phyloP scores from a whole-genome alignment of 1,139 yeast species.

The Hemisphaericaspora lyxosophila region DNA sequence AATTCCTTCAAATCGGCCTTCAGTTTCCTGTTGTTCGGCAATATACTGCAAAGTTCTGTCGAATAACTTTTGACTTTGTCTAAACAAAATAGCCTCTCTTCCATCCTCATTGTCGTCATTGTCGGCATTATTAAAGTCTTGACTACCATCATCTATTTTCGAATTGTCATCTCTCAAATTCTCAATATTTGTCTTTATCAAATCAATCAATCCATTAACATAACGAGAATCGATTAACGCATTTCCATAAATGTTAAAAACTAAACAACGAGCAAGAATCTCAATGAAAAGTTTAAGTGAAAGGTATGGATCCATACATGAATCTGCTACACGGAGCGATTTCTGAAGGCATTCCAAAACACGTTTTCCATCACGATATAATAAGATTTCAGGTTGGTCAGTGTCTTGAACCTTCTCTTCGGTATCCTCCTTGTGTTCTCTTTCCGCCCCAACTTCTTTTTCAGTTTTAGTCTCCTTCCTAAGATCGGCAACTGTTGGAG shows the following conservation, averaged over 20 bases:
- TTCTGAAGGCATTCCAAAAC: slow-evolving; percentile 54
- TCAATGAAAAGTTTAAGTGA: slow-evolving; percentile 85
- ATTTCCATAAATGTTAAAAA: slow-evolving; percentile 83
- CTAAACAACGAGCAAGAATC: slow-evolving; percentile 79
- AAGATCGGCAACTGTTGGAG: slow-evolving; percentile 22
- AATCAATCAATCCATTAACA: slow-evolving; percentile 81
- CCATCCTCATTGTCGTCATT: slow-evolving; percentile 20
- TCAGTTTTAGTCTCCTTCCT: slow-evolving; percentile 35
- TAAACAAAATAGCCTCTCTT: slow-evolving; percentile 36
- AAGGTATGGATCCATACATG: slow-evolving; percentile 81
- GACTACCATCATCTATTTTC: slow-evolving; percentile 10
- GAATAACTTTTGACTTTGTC: slow-evolving; percentile 42
- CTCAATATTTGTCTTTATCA: slow-evolving; percentile 74
- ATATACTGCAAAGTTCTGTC: slow-evolving; percentile 69
- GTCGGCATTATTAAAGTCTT: slow-evolving; percentile 8
- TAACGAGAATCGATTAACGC: slow-evolving; percentile 68
- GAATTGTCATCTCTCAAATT: slow-evolving; percentile 40
- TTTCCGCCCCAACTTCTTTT: slow-evolving; percentile 22
- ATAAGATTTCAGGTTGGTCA: slow-evolving; percentile 12
- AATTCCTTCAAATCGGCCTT: slow-evolving; percentile 56
- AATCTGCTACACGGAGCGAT: slow-evolving; percentile 86
- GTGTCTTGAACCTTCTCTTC: slow-evolving; percentile 8
- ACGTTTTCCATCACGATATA: slow-evolving; percentile 41
- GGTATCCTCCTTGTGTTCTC: slow-evolving; percentile 4
- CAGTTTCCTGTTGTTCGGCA: slow-evolving; percentile 61